Conservation (phyloP, 2,329 filamentous ascomycete genomes). For the Endocalyx cinctus region DNA sequence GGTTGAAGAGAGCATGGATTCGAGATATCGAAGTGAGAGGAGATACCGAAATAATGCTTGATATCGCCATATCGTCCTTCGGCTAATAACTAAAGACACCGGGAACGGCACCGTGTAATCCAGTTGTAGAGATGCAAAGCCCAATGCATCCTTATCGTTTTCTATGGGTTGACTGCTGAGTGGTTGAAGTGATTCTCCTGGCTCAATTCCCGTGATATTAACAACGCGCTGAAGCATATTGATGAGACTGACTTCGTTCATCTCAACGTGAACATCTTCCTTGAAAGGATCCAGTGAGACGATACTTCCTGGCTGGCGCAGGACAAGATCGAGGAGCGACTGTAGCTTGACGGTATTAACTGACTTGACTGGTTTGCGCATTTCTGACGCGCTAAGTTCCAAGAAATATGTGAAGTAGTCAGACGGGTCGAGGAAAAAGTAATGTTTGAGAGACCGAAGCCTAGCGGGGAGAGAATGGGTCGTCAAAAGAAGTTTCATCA, state of each 20-base stretch:
- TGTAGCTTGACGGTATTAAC: conserved; percentile 94
- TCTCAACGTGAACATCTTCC: conserved; percentile 94
- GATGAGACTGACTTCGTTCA: conserved; percentile 90
- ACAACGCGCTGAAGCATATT: conserved; percentile 95
- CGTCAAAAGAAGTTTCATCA: conserved; percentile 85
- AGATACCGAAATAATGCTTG: conserved; percentile 95
- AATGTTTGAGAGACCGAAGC: conserved; percentile 89
- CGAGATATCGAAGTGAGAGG: conserved; percentile 81
- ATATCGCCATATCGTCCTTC: conserved; percentile 95
- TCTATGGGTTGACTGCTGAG: conserved; percentile 65
- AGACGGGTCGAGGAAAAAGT: conserved; percentile 96
- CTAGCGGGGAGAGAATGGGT: conserved; percentile 86
- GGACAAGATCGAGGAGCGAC: conserved; percentile 87
- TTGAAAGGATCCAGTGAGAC: conserved; percentile 96
- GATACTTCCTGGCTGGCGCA: conserved; percentile 93
- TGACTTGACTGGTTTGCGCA: conserved; percentile 80
- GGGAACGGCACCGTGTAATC: conserved; percentile 95
- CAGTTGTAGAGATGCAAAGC: conserved; percentile 88
- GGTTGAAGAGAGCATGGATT: conserved; percentile 77
- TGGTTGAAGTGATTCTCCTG: conserved; percentile 76
- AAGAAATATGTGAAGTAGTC: conserved; percentile 99
- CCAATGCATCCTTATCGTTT: conserved; percentile 79
- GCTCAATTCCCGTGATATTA: conserved; percentile 91
- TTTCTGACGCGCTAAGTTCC: conserved; percentile 81
- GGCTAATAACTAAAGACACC: conserved; percentile 88